phyloP scores from a whole-genome alignment of 208 protist species.

The Trichomonas vaginalis region DNA sequence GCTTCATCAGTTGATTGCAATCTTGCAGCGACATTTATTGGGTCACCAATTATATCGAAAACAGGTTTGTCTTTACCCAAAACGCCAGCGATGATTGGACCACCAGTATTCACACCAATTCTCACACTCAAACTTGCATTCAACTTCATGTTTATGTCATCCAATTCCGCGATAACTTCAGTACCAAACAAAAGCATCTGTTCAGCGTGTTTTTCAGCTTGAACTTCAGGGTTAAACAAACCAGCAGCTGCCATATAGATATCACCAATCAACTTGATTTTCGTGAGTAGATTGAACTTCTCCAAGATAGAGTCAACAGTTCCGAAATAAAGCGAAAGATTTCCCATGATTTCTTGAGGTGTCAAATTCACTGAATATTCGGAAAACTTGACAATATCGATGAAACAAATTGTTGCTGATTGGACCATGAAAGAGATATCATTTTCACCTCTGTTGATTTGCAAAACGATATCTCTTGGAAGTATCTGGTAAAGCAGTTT shows the following conservation, averaged over 20 bases:
- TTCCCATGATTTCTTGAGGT: background rate
- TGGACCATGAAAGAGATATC: background rate
- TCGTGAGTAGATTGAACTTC: background rate
- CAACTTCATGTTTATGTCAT: background rate
- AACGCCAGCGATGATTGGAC: too few relatives aligned
- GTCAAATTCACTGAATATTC: background rate
- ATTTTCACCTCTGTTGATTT: background rate
- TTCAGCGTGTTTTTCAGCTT: background rate
- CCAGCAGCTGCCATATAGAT: too few relatives aligned
- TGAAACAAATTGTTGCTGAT: too few relatives aligned
- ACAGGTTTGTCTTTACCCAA: too few relatives aligned
- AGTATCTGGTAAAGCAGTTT: background rate
- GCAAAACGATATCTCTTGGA: background rate
- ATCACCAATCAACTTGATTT: too few relatives aligned
- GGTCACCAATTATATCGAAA: too few relatives aligned
- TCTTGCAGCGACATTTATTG: too few relatives aligned
- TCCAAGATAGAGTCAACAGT: background rate
- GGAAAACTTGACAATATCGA: too few relatives aligned
- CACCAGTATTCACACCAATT: too few relatives aligned
- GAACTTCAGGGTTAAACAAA: background rate
- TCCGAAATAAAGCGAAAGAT: background rate
- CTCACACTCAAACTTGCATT: background rate
- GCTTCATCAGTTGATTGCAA: background rate
- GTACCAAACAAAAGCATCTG: background rate
- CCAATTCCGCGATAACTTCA: background rate